Evolutionary conservation across 768 basidiomycete genomes (phyloP).

Genomic region (Gautieria morchelliformis): DNA sequence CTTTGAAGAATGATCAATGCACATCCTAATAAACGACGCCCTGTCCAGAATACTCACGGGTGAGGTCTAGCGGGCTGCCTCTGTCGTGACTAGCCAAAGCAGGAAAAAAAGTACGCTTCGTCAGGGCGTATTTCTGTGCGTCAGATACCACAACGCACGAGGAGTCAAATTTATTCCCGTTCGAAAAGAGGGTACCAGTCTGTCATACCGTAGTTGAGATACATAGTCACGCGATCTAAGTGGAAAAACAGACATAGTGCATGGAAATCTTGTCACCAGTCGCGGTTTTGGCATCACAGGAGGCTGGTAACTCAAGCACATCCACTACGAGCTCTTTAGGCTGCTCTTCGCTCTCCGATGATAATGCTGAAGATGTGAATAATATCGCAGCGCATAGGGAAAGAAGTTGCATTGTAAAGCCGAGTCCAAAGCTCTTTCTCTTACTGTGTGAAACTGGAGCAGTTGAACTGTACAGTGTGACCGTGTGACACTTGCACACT

Average conservation of each 20-base stretch:
- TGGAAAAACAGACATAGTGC: conserved; percentile 56
- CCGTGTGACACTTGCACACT: conserved; percentile 4
- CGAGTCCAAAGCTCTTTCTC: neutral
- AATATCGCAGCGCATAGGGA: neutral
- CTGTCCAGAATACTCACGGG: conserved; percentile 38
- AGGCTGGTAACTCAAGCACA: conserved; percentile 46
- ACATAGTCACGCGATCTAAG: neutral
- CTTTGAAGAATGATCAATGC: conserved; percentile 26
- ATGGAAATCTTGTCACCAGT: conserved; percentile 60
- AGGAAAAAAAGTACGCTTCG: neutral
- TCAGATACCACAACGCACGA: conserved; percentile 36
- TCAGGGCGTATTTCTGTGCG: neutral
- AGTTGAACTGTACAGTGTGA: conserved; percentile 30
- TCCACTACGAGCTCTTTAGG: conserved; percentile 55
- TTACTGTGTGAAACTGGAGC: neutral
- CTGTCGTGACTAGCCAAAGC: conserved; percentile 50
- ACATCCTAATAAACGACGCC: no score
- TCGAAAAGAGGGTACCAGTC: conserved; percentile 72
- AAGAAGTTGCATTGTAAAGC: neutral
- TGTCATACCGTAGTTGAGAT: conserved; percentile 21
- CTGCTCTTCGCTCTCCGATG: conserved; percentile 19
- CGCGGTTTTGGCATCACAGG: conserved; percentile 44
- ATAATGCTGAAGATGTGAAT: neutral
- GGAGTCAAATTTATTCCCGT: conserved; percentile 84
- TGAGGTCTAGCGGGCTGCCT: conserved; percentile 64